These are phyloP conservation scores for Colletotrichum sp. DNA, from an alignment of 2,329 filamentous ascomycete genomes.

Conservation along the genomic window DNA sequence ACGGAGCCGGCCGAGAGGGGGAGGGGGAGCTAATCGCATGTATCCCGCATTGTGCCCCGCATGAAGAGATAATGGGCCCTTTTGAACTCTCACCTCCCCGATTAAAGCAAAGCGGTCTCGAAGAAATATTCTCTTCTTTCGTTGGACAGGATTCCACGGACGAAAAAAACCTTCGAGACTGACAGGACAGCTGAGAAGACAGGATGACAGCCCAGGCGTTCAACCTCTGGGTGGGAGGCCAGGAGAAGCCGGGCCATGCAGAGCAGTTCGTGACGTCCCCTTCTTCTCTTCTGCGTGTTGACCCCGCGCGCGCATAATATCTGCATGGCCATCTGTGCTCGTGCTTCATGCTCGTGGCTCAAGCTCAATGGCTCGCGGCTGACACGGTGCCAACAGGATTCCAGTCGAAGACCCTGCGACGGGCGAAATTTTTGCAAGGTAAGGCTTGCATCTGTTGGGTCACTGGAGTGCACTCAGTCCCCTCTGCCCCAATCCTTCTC, in stretches of 20 bases:
- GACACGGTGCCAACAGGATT: constrained; percentile 42
- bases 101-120: not conserved
- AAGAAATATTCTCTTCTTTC: not conserved
- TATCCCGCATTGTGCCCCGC: constrained; percentile 10
- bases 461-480: not conserved
- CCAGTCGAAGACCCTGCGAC: constrained; percentile 58
- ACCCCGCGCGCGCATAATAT: not conserved
- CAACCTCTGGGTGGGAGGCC: constrained; percentile 30
- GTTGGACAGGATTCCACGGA: not conserved
- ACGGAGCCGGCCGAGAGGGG: constrained; percentile 12
- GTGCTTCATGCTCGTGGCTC: not conserved
- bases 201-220: constrained; percentile 19
- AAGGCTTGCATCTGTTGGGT: constrained; percentile 21
- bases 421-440: constrained; percentile 56
- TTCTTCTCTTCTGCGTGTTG: not conserved
- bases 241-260: constrained; percentile 38
- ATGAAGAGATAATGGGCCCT: not conserved
- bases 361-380: not conserved
- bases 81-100: not conserved
- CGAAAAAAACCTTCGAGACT: constrained; percentile 1
- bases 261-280: constrained; percentile 45
- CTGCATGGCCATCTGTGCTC: constrained; percentile 18
- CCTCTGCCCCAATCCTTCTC: not conserved
- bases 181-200: constrained; percentile 9
- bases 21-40: not conserved